Evolutionary conservation across 164 flowering plant species (phyloP).

Genomic region (Dillenia suffruticosa): DNA sequence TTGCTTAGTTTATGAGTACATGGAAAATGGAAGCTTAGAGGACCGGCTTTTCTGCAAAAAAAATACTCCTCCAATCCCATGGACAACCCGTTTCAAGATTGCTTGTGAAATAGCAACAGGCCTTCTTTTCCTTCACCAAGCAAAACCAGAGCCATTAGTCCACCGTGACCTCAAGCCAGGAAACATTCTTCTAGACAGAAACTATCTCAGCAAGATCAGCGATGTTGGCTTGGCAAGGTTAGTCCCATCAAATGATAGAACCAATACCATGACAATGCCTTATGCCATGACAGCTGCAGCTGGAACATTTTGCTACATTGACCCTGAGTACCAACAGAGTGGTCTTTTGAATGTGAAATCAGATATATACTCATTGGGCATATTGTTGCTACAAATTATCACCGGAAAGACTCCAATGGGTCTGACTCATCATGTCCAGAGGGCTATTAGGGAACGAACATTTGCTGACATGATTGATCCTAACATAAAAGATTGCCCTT

Average conservation of each 20-base stretch:
- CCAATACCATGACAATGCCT: slow-evolving; percentile 17
- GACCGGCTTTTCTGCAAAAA: slow-evolving; percentile 45
- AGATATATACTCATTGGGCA: slow-evolving; percentile 53
- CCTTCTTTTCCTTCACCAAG: slow-evolving; percentile 52
- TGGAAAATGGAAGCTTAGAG: slow-evolving; percentile 61
- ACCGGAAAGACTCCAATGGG: slow-evolving; percentile 56
- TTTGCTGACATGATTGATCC: slow-evolving; percentile 44
- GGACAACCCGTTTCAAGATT: slow-evolving; percentile 46
- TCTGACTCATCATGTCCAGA: slow-evolving; percentile 35
- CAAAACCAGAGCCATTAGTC: slow-evolving; percentile 57
- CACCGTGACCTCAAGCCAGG: slow-evolving; percentile 75
- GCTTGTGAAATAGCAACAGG: slow-evolving; percentile 52
- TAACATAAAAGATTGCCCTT: slow-evolving; percentile 44
- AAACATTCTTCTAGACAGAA: slow-evolving; percentile 49
- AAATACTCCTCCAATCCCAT: slow-evolving; percentile 44
- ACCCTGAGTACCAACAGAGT: slow-evolving; percentile 65
- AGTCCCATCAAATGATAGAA: slow-evolving; percentile 34
- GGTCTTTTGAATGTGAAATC: slow-evolving; percentile 54
- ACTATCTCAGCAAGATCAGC: slow-evolving; percentile 32
- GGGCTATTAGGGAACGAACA: slow-evolving; percentile 36
- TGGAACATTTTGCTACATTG: slow-evolving; percentile 65
- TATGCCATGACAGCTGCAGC: slow-evolving; percentile 47
- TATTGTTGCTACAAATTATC: slow-evolving; percentile 44
- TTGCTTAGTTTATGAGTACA: slow-evolving; percentile 57
- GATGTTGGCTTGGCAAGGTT: slow-evolving; percentile 31